Conservation (phyloP, 2,329 filamentous ascomycete species). For the Sordariomycetes sp. region DNA sequence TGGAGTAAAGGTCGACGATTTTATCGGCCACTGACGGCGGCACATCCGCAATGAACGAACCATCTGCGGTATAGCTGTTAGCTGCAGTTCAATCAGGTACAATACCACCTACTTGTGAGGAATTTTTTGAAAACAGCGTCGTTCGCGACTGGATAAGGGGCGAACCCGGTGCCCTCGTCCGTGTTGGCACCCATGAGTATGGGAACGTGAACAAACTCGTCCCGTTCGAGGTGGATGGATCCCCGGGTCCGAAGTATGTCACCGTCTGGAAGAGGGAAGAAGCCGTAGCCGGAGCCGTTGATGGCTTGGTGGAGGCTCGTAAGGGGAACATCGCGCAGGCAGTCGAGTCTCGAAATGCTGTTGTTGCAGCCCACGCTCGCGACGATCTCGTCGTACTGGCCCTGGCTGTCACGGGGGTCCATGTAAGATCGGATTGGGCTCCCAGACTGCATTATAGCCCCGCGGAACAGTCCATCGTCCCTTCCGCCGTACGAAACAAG, state of each 20-base stretch:
- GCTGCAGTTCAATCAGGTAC: no score
- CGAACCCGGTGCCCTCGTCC: conserved; percentile 51
- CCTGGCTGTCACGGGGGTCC: not conserved
- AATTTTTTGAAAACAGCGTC: conserved; percentile 32
- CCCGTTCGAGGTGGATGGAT: conserved; percentile 41
- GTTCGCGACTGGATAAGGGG: conserved; percentile 39
- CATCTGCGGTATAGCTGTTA: not conserved
- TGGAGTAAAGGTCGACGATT: not conserved
- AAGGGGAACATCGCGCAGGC: conserved; percentile 14
- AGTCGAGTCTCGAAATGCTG: conserved; percentile 8
- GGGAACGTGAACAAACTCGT: conserved; percentile 53
- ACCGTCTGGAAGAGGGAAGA: conserved; percentile 18
- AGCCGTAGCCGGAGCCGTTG: conserved; percentile 8
- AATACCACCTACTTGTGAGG: not conserved
- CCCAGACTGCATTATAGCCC: conserved; percentile 44
- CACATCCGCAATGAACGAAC: not conserved
- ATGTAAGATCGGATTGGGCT: conserved; percentile 10
- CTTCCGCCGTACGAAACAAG: conserved; percentile 45
- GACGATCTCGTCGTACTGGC: conserved; percentile 9
- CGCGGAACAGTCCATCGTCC: conserved; percentile 44
- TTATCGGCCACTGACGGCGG: conserved; percentile 5
- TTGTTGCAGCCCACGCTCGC: conserved; percentile 13
- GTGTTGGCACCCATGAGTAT: conserved; percentile 52
- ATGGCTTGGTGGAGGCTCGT: conserved; percentile 14
- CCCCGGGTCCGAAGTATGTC: conserved; percentile 24